Base-by-base conservation (phyloP, 1,284 basidiomycete genomes). In the Ganoderma meredithae region DNA sequence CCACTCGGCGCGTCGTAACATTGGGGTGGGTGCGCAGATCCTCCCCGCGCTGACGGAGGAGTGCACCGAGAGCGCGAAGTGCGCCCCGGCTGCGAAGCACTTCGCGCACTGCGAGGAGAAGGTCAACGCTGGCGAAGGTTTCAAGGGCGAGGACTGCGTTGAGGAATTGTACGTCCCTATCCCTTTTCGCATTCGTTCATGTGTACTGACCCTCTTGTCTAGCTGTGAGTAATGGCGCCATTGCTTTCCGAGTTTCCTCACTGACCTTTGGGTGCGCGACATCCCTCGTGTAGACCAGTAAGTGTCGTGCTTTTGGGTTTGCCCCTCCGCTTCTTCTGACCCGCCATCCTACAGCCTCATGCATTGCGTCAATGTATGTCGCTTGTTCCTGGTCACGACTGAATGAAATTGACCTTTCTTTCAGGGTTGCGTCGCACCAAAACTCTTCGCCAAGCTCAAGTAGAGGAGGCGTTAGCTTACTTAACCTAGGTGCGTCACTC, bases 81-180 rank as follows among this genome's bases (percentile, higher is more conserved):
- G 96, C 77, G 86, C 86, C 62, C 82, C 88, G 56, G 81, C 91
- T 62, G 90, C 91, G 70, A 90, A 94, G 80, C 96, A 98, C 83
- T 97, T 97, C 82, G 87, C 92, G 72, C 93, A 96, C 78, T 98
- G 96, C 81, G 87, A 93, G 77, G 93, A 97, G 81, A 95, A 95
- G 82, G 90, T 97, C 63, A 83, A 90, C 95, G 93, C 82, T 53
- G 95, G 95, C 59, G 80, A 95, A 76, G 95, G 94, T 62, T 94
- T 88, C 87, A 90, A 94, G 79, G 88, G 89, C 72, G 95, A 97
- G 85, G 94, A 95, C 78, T 96, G 95, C 79, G 93, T 96, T 62
- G 95, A 95, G 83, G 95, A 97, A 86, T 80, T 93, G 90, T 93
- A 76, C 79, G 84, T 80, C 69, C 83, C 10, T 17, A 84, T 68